Conservation (phyloP, 2,329 filamentous ascomycete species). For the Ramularia collo-cygni region DNA sequence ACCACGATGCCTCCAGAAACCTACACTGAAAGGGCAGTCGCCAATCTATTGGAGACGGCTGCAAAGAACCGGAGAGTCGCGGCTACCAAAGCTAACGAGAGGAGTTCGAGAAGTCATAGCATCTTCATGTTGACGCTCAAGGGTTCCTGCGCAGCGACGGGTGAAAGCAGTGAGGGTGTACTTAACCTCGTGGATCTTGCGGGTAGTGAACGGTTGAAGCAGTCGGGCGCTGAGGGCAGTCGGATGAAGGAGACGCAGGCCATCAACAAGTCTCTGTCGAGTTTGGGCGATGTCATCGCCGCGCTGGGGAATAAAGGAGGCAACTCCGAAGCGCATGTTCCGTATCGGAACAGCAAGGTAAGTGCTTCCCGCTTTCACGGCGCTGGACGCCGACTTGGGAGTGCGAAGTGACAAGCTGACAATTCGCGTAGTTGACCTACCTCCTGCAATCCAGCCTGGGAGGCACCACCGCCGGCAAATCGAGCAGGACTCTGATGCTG, state of each 20-base stretch:
- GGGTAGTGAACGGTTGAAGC: conserved; percentile 82
- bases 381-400: neutral
- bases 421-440: conserved; percentile 66
- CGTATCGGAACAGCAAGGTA: conserved; percentile 92
- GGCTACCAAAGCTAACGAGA: conserved; percentile 94
- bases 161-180: conserved; percentile 82
- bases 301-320: conserved; percentile 78
- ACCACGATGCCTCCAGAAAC: conserved; percentile 6
- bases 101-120: conserved; percentile 88
- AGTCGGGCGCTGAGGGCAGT: conserved; percentile 79
- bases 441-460: conserved; percentile 90
- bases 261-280: conserved; percentile 92
- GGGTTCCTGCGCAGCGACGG: conserved; percentile 64
- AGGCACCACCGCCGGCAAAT: conserved; percentile 55
- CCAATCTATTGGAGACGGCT: conserved; percentile 57
- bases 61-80: conserved; percentile 84
- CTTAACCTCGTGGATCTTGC: conserved; percentile 94
- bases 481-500: conserved; percentile 95
- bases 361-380: too few species aligned
- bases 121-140: conserved; percentile 79
- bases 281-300: conserved; percentile 88
- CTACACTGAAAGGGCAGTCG: conserved; percentile 27
- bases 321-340: conserved; percentile 61
- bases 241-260: conserved; percentile 90
- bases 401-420: conserved; percentile 2